phyloP scores from a whole-genome alignment of 2,329 filamentous ascomycete genomes.

The Fusarium sp. region DNA sequence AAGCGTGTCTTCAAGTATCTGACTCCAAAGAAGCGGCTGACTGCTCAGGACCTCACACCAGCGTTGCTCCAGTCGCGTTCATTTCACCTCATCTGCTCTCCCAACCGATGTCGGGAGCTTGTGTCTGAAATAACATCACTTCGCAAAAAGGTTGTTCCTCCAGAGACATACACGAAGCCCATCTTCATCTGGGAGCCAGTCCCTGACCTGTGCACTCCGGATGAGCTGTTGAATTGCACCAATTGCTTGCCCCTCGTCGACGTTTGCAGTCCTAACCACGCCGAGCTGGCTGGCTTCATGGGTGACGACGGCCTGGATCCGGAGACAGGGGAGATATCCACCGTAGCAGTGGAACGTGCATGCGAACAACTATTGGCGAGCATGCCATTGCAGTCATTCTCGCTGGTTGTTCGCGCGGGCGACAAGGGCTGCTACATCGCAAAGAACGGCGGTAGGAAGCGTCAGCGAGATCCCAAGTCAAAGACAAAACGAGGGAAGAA shows the following conservation, averaged over 20 bases:
- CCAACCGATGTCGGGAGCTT: slow-evolving; percentile 80
- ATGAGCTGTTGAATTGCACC: slow-evolving; percentile 73
- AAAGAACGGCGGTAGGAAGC: slow-evolving; percentile 66
- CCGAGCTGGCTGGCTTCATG: slow-evolving; percentile 90
- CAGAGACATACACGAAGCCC: slow-evolving; percentile 64
- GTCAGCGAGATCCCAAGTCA: slow-evolving; percentile 46
- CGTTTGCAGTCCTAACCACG: slow-evolving; percentile 83
- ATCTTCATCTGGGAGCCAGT: slow-evolving; percentile 96
- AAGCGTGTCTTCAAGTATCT: slow-evolving; percentile 85
- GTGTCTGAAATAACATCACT: slow-evolving; percentile 76
- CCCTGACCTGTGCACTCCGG: slow-evolving; percentile 84
- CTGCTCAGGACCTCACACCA: slow-evolving; percentile 76
- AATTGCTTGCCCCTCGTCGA: slow-evolving; percentile 72
- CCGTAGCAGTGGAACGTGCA: slow-evolving; percentile 64
- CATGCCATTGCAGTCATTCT: slow-evolving; percentile 73
- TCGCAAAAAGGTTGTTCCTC: slow-evolving; percentile 56
- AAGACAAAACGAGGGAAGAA: slow-evolving; percentile 55
- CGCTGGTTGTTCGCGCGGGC: slow-evolving; percentile 77
- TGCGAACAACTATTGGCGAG: slow-evolving; percentile 73
- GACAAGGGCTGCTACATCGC: slow-evolving; percentile 78
- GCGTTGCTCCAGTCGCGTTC: slow-evolving; percentile 77
- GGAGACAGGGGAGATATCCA: slow-evolving; percentile 65
- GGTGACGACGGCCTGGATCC: slow-evolving; percentile 68
- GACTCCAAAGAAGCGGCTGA: slow-evolving; percentile 86
- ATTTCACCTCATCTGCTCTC: slow-evolving; percentile 90